Base-by-base conservation (phyloP, 2,329 filamentous ascomycete species). In the Polytolypa hystricis region DNA sequence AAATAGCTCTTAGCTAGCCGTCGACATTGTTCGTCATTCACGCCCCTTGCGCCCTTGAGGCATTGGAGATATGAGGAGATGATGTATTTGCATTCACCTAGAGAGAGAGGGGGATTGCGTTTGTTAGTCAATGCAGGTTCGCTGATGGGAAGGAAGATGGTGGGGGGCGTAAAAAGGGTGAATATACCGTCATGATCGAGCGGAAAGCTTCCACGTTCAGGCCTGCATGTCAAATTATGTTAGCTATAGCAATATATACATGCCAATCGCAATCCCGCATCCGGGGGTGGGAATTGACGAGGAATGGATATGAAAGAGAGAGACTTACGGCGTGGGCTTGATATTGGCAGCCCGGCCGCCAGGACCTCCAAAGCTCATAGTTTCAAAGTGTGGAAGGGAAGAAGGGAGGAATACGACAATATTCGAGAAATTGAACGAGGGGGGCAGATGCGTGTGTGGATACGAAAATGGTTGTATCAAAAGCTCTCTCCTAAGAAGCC, bases 181-280 rank as follows among this genome's bases (percentile, higher is more conserved):
- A 37, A n/a, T n/a, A 23, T 64, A 79, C 76, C 85, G 59, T 94
- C 86, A 52, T 95, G 87, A 60, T 96, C 89, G 38, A 96, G 76
- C n/a, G 89, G 89, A 55, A 96, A 96, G 51, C 84, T 93, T 38
- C 89, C 89, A 51, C 87, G 79, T 58, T 95, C 83, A 4, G 89
- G 89, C 39, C 84, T 91, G 14, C 20, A 27, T 10, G n/a, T 26
- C n/a, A 15, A 33, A 5, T 5, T 18, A 17, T 12, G 5, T 27
- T 25, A 33, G 19, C 30, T n/a, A 39, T 31, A 30, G 23, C 31
- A 28, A 15, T 20, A n/a, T n/a, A n/a, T n/a, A n/a, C n/a, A n/a
- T n/a, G n/a, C n/a, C n/a, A n/a, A n/a, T n/a, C n/a, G n/a, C n/a
- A n/a, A n/a, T n/a, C n/a, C n/a, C n/a, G n/a, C n/a, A n/a, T n/a